phyloP scores from a whole-genome alignment of 176 grass and related monocot species.

The Triticum dicoccoides region DNA sequence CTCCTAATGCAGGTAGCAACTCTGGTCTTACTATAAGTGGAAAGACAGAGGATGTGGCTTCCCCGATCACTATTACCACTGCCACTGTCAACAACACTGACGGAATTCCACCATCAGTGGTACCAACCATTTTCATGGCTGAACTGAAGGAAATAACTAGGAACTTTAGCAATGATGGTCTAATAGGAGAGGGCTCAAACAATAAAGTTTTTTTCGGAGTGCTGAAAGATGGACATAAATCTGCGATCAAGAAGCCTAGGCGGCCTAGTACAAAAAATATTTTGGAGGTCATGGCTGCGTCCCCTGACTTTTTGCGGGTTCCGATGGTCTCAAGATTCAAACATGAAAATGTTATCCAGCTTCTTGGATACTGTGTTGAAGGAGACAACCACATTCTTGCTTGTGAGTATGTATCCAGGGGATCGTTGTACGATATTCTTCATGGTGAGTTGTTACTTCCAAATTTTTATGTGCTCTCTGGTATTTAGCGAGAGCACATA shows the following conservation, averaged over 20 bases:
- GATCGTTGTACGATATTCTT: constrained; percentile 78
- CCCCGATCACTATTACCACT: not conserved
- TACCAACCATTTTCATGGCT: not conserved
- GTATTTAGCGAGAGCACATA: no score
- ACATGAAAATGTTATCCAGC: constrained; percentile 62
- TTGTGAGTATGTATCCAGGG: constrained; percentile 61
- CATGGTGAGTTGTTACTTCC: not conserved
- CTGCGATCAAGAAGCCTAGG: no score
- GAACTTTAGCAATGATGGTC: no score
- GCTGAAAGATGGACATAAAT: no score
- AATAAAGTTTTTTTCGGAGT: no score
- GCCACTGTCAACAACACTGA: not conserved
- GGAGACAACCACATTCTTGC: constrained; percentile 60
- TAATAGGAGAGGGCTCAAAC: no score
- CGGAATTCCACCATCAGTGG: constrained; percentile 42
- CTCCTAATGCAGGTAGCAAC: no score
- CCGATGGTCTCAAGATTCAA: constrained; percentile 62
- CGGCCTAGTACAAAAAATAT: no score
- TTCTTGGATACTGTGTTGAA: constrained; percentile 59
- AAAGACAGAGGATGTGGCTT: not conserved
- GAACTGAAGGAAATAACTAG: no score
- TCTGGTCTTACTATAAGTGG: no score
- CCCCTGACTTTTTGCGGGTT: constrained; percentile 13
- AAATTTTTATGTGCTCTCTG: not conserved
- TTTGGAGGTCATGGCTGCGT: not conserved